These are phyloP conservation scores for Globisporangium heterothallicum DNA, from an alignment of 352 stramenopile species.

Conservation along the genomic window DNA sequence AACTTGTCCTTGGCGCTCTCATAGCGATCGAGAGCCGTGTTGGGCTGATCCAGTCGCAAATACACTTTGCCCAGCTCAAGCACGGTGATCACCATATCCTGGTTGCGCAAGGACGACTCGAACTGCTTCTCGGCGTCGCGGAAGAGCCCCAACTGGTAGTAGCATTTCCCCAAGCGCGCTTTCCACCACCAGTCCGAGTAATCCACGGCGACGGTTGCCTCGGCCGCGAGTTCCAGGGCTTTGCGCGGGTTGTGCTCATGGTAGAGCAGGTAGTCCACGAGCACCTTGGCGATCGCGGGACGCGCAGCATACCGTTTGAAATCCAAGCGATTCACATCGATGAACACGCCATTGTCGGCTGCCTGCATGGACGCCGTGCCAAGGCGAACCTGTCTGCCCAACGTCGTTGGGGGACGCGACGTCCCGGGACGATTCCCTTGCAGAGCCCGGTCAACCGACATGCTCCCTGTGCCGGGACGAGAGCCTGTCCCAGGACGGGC, in stretches of 20 bases:
- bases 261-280: constrained; percentile 91
- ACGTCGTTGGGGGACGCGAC: constrained; percentile 81
- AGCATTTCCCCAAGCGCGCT: constrained; percentile 90
- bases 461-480: constrained; percentile 53
- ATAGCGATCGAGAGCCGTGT: constrained; percentile 88
- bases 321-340: constrained; percentile 88
- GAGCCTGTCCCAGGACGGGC: constrained; percentile 73
- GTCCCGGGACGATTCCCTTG: constrained; percentile 74
- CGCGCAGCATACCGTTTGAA: constrained; percentile 86
- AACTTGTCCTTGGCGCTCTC: constrained; percentile 61
- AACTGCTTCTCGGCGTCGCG: constrained; percentile 93
- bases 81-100: constrained; percentile 87
- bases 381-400: constrained; percentile 87
- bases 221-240: constrained; percentile 87
- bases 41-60: constrained; percentile 90
- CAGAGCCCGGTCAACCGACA: constrained; percentile 73
- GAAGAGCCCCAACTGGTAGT: constrained; percentile 91
- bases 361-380: constrained; percentile 88
- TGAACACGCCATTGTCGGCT: constrained; percentile 69
- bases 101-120: constrained; percentile 79
- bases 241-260: constrained; percentile 91
- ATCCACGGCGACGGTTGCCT: constrained; percentile 81
- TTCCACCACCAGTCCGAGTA: constrained; percentile 97
- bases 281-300: constrained; percentile 80
- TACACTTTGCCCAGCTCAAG: constrained; percentile 95